Conservation (phyloP, 371 early-diverging fungal species). For the Zychaea mexicana region DNA sequence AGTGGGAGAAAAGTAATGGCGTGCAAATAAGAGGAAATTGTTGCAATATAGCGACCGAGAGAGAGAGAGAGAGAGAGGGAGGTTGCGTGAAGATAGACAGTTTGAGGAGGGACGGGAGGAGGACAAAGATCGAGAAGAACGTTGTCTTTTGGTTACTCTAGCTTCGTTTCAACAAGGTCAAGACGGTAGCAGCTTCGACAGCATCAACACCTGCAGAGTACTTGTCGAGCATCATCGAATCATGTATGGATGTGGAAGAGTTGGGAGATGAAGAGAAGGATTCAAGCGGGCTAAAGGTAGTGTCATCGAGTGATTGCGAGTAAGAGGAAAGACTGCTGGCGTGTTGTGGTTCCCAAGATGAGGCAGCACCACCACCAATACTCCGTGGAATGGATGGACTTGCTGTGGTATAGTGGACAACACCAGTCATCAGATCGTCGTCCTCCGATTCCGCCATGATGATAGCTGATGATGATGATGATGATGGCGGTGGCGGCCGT, state of each 20-base stretch:
- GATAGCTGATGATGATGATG: background rate
- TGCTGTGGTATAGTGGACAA: background rate
- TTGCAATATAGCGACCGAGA: background rate
- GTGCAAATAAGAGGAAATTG: too few relatives aligned
- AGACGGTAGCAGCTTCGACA: constrained; percentile 42
- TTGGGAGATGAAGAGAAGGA: constrained; percentile 9
- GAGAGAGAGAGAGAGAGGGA: background rate
- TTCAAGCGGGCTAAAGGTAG: constrained; percentile 7
- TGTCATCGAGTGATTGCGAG: constrained; percentile 7
- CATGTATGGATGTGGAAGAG: constrained; percentile 8
- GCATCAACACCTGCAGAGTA: constrained; percentile 34
- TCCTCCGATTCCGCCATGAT: constrained; percentile 9
- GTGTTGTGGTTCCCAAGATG: background rate
- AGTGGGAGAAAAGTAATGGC: too few relatives aligned
- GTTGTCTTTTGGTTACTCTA: too few relatives aligned
- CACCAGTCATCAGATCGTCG: constrained; percentile 8
- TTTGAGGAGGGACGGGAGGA: background rate
- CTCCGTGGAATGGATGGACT: background rate
- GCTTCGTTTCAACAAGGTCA: constrained; percentile 43
- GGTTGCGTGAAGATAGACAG: background rate
- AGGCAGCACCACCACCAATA: background rate
- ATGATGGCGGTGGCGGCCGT: background rate
- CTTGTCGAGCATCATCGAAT: constrained; percentile 3
- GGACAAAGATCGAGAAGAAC: too few relatives aligned
- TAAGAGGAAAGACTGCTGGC: constrained; percentile 9